Base-by-base conservation (phyloP, 1,139 yeast genomes). In the Taphrina betulina region DNA sequence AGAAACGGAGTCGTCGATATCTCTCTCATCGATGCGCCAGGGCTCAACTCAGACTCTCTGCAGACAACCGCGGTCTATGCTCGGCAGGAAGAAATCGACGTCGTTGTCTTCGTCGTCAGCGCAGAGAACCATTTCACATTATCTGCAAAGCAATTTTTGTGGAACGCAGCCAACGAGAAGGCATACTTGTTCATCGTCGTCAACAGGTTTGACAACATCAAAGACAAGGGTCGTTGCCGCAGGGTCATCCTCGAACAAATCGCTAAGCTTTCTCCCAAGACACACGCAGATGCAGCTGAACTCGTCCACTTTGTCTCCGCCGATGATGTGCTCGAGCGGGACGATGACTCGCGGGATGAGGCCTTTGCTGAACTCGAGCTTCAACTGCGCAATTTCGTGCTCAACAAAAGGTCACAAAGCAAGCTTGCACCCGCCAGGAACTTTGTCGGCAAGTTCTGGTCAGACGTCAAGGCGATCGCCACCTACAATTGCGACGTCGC, bases 21-120 rank as follows among this genome's bases (percentile, higher is more conserved):
- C 58, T 82, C 92, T 33, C 74, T 94, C 59, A 90, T 94, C 55
- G 99, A 94, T 71, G 96, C 97, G 0, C 99, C 99, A 0, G 99
- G 99, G 0, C 75, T 94, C 59, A 94, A 94, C 67, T 78, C 89
- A 77, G 97, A 92, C 66, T 86, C 94, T 10, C 85, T 85, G 64
- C 96, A 88, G 68, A 94, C 99, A 0, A 87, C 96, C 1, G 96
- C 90, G 66, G 90, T 94, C 0, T 90, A 90, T 69, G 85, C 96
- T 2, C 80, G 97, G 60, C 98, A 94, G 71, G 98, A 94, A 66
- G 98, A 94, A 67, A 94, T 94, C 63, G 99, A 94, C 68, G 75
- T 94, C 64, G 96, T 94, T 5, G 92, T 94, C 0, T 94, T 94
- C 73, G 98, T 94, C 3, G 96, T 94, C 3, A 86, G 85, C 67